These are phyloP conservation scores for Aspergillus thermomutatus DNA, from an alignment of 2,329 filamentous ascomycete species.

Conservation along the genomic window DNA sequence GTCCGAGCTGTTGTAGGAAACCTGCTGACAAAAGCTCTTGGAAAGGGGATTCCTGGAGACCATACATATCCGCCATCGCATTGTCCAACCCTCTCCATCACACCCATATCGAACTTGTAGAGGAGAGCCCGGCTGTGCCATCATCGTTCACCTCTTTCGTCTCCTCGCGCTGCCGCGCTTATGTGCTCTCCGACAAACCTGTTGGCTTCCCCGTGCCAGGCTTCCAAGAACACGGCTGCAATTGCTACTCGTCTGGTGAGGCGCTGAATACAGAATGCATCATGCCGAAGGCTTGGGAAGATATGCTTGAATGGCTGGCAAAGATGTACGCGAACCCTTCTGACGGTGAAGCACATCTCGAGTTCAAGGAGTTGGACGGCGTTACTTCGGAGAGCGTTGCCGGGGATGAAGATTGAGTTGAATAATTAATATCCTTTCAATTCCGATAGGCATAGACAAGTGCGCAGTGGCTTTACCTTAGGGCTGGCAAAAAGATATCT, in stretches of 20 bases:
- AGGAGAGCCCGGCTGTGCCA: background rate
- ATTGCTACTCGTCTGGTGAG: slow-evolving; percentile 68
- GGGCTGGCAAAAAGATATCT: too few species aligned
- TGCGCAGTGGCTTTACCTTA: too few species aligned
- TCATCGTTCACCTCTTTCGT: slow-evolving; percentile 31
- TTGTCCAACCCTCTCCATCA: slow-evolving; percentile 38
- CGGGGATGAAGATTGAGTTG: background rate
- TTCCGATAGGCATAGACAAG: too few species aligned
- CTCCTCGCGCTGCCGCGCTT: slow-evolving; percentile 58
- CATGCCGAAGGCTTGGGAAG: slow-evolving; percentile 53
- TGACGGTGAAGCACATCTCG: slow-evolving; percentile 37
- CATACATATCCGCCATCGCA: slow-evolving; percentile 39
- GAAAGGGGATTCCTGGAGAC: slow-evolving; percentile 39
- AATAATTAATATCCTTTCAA: too few species aligned
- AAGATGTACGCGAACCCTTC: slow-evolving; percentile 49
- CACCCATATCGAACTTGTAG: slow-evolving; percentile 23
- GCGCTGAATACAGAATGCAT: slow-evolving; percentile 58
- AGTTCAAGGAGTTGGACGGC: slow-evolving; percentile 18
- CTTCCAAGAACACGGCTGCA: slow-evolving; percentile 58
- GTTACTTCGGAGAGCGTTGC: background rate
- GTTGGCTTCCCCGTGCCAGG: slow-evolving; percentile 54
- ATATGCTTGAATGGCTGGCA: slow-evolving; percentile 61
- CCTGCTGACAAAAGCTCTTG: slow-evolving; percentile 1
- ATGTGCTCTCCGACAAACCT: slow-evolving; percentile 53
- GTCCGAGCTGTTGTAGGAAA: background rate